phyloP scores from a whole-genome alignment of 2,329 filamentous ascomycete species.

The Stemphylium beticola region DNA sequence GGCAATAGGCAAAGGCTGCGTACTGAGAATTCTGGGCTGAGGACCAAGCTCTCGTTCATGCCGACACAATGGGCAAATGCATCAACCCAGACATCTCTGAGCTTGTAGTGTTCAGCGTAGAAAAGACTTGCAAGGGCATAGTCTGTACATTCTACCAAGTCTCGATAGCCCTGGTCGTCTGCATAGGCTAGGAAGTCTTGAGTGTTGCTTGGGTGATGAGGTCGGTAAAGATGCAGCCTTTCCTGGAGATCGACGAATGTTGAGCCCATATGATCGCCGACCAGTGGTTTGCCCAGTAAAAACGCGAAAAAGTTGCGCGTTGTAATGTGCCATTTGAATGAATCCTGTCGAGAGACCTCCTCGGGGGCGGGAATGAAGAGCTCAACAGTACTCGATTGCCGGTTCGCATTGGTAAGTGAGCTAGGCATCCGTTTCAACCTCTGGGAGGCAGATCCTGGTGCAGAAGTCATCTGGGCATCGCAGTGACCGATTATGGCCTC shows the following conservation, averaged over 20 bases:
- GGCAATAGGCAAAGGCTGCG: constrained; percentile 30
- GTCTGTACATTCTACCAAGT: constrained; percentile 68
- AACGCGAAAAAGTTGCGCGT: constrained; percentile 80
- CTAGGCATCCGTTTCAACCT: constrained; percentile 24
- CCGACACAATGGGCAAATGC: constrained; percentile 80
- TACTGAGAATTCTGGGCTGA: constrained; percentile 67
- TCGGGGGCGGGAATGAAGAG: constrained; percentile 73
- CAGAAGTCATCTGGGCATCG: constrained; percentile 42
- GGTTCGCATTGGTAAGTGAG: constrained; percentile 51
- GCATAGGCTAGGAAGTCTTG: constrained; percentile 69
- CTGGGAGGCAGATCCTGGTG: constrained; percentile 10
- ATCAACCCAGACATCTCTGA: constrained; percentile 71
- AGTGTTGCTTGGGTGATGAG: constrained; percentile 61
- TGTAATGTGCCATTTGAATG: constrained; percentile 68
- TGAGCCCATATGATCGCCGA: constrained; percentile 69
- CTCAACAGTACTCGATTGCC: constrained; percentile 52
- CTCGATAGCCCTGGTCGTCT: constrained; percentile 71
- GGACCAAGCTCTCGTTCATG: constrained; percentile 69
- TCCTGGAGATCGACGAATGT: constrained; percentile 70
- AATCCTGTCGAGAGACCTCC: constrained; percentile 59
- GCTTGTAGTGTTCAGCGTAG: constrained; percentile 69
- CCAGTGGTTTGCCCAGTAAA: constrained; percentile 68
- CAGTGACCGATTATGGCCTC: constrained; percentile 63
- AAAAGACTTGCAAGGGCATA: constrained; percentile 72
- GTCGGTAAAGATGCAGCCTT: constrained; percentile 68